Conservation (phyloP, 805 yeast genomes). For the Candida ortonii region DNA sequence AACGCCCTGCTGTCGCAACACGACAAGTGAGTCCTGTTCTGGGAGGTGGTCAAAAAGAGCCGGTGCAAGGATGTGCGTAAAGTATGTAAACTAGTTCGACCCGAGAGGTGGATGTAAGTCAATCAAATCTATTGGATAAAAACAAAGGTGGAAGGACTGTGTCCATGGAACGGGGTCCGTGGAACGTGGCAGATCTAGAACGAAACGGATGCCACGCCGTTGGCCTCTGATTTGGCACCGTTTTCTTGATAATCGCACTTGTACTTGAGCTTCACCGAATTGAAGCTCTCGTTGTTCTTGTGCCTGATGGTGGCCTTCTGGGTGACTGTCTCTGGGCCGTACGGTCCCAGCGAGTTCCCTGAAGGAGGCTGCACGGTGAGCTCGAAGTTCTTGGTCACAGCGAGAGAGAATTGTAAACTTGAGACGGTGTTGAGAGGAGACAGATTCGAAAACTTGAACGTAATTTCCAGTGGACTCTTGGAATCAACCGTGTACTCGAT, state of each 20-base stretch:
- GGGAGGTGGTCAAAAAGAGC: constrained; percentile 1
- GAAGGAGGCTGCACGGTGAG: constrained; percentile 29
- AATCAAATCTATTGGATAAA: too few species aligned
- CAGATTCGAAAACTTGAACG: constrained; percentile 25
- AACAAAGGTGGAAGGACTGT: too few species aligned
- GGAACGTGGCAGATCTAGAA: too few species aligned
- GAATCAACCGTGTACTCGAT: constrained; percentile 24
- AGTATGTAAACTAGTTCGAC: too few species aligned
- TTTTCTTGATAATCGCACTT: constrained; percentile 54
- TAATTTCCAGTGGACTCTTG: constrained; percentile 19
- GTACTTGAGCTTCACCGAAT: constrained; percentile 66
- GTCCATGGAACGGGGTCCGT: too few species aligned
- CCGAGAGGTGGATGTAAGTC: too few species aligned
- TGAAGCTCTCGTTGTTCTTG: constrained; percentile 16
- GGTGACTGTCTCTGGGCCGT: constrained; percentile 22
- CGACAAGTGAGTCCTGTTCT: constrained; percentile 1
- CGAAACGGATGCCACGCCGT: constrained; percentile 50
- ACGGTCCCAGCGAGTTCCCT: constrained; percentile 15
- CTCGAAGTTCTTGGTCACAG: constrained; percentile 34
- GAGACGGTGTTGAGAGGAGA: constrained; percentile 53
- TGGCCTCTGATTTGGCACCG: constrained; percentile 49
- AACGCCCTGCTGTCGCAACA: constrained; percentile 3
- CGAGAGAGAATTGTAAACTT: constrained; percentile 31
- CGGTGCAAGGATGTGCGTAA: too few species aligned
- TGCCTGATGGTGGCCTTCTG: constrained; percentile 26